Evolutionary conservation across 495 filamentous ascomycete genomes (phyloP), one percentile per base, ranked within the genome.

Genomic region (Bacidia gigantensis): DNA sequence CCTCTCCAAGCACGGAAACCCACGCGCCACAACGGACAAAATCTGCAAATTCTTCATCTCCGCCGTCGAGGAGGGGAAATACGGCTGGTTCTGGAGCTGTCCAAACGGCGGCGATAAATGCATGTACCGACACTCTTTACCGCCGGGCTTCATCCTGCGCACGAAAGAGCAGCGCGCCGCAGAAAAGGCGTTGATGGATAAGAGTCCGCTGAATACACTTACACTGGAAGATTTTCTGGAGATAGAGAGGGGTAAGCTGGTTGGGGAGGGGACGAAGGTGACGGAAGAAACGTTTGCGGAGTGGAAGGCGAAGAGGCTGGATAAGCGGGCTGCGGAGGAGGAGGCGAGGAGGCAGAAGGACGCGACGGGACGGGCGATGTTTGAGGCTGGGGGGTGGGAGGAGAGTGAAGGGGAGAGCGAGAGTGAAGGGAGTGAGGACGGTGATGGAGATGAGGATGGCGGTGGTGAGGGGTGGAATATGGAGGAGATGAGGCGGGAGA

Each of bases 31-130:
- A 7, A 99, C 92, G 54, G 92, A 99, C 61, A 99, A 95, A 67
- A 89, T 97, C 52, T 99, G 92, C 84, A 99, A 97, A 69, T 94
- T 72, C 73, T 99, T 99, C 68, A 92, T 96, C 67, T 87, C 93
- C 53, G 92, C 92, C 2, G 89, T 99, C 49, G 92, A 99, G 70
- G 92, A 97, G 58, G 83, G 84, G 58, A 97, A 96, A 70, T 99
- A 99, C 60, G 92, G 92, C 56, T 99, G 92, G 92, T 95, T 97
- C 69, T 99, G 92, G 92, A 72, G 75, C 32, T 99, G 92, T 79
- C 92, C 92, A 46, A 97, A 97, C 66, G 89, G 87, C 54, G 93
- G 87, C 49, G 82, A 99, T 67, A 85, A 94, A 69, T 99, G 92
- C 83, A 96, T 89, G 84, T 99, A 99, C 63, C 87, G 84, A 68